phyloP scores from a whole-genome alignment of 495 filamentous ascomycete species.

The Podospora pseudoanserina region DNA sequence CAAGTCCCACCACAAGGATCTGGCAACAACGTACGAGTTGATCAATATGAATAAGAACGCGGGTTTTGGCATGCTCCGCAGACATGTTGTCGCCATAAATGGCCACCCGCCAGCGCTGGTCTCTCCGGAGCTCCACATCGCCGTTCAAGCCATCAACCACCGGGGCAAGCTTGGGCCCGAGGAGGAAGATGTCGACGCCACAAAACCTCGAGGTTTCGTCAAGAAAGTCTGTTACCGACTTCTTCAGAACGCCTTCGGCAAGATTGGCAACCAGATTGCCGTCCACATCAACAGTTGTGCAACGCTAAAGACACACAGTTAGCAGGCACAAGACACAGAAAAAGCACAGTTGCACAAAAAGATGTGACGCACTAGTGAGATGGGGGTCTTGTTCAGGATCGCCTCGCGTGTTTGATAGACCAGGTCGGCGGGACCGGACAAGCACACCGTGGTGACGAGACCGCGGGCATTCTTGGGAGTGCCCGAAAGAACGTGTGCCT shows the following conservation, averaged over 20 bases:
- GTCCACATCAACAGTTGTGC: constrained; percentile 88
- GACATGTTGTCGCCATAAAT: constrained; percentile 96
- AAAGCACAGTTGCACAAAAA: neutral
- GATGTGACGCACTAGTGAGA: constrained; percentile 67
- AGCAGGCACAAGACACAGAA: constrained; percentile 20
- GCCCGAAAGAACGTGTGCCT: constrained; percentile 76
- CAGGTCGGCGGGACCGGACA: constrained; percentile 76
- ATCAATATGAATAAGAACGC: constrained; percentile 95
- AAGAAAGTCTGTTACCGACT: constrained; percentile 71
- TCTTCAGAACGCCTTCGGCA: constrained; percentile 59
- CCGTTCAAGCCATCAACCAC: constrained; percentile 61
- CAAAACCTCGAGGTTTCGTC: constrained; percentile 79
- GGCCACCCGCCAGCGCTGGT: constrained; percentile 81
- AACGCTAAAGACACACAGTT: constrained; percentile 57
- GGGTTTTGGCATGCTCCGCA: constrained; percentile 92
- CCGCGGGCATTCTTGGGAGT: constrained; percentile 72
- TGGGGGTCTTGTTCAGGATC: constrained; percentile 80
- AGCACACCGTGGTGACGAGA: constrained; percentile 84
- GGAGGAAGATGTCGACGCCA: constrained; percentile 91
- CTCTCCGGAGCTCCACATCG: constrained; percentile 50
- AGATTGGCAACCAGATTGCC: constrained; percentile 79
- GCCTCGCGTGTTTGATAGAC: constrained; percentile 81
- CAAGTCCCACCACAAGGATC: constrained; percentile 10
- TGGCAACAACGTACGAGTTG: constrained; percentile 67
- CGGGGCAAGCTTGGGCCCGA: constrained; percentile 71